Percentiles rank a stretch among this genome's conserved stretches.
These are phyloP conservation scores for Madurella mycetomatis DNA, from an alignment of 2,329 filamentous ascomycete species.

Conservation along the genomic window DNA sequence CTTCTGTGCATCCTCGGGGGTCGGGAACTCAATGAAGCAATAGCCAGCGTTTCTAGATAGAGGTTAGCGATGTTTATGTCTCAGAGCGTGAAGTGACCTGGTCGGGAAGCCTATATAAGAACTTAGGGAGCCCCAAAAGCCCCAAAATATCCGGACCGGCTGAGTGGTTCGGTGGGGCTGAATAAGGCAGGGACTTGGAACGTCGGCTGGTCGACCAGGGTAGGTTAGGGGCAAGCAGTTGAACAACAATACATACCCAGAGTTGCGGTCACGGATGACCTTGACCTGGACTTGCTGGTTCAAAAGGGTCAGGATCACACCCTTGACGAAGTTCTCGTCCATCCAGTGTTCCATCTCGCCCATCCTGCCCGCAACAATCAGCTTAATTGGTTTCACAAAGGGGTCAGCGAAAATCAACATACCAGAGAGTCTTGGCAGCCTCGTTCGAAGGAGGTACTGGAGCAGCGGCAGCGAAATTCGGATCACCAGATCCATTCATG, in stretches of 20 bases:
- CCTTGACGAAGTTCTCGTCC: slow-evolving; percentile 97
- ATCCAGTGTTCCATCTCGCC: slow-evolving; percentile 99
- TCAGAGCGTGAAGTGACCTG: neutral
- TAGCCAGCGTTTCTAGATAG: slow-evolving; percentile 85
- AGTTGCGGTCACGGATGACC: slow-evolving; percentile 99
- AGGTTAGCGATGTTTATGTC: slow-evolving; percentile 13
- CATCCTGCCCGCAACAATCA: slow-evolving; percentile 62
- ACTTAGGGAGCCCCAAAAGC: neutral
- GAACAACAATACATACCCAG: slow-evolving; percentile 61
- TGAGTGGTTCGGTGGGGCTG: too few relatives aligned
- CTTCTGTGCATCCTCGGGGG: slow-evolving; percentile 80
- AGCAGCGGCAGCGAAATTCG: slow-evolving; percentile 21
- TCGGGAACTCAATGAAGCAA: slow-evolving; percentile 93
- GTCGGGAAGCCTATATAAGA: neutral
- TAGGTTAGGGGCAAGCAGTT: neutral
- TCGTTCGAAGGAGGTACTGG: slow-evolving; percentile 34
- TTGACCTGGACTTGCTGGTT: slow-evolving; percentile 96
- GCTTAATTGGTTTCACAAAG: neutral
- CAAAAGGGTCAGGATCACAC: slow-evolving; percentile 81
- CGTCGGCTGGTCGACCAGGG: too few relatives aligned
- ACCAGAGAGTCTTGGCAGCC: slow-evolving; percentile 57
- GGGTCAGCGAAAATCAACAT: slow-evolving; percentile 21
- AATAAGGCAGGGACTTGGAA: too few relatives aligned
- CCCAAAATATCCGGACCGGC: too few relatives aligned
- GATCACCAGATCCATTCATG: slow-evolving; percentile 31